Percentiles rank a stretch among this genome's conserved stretches.
Evolutionary conservation across 169 alveolate genomes (phyloP).

Genomic region (Plasmodium relictum): DNA sequence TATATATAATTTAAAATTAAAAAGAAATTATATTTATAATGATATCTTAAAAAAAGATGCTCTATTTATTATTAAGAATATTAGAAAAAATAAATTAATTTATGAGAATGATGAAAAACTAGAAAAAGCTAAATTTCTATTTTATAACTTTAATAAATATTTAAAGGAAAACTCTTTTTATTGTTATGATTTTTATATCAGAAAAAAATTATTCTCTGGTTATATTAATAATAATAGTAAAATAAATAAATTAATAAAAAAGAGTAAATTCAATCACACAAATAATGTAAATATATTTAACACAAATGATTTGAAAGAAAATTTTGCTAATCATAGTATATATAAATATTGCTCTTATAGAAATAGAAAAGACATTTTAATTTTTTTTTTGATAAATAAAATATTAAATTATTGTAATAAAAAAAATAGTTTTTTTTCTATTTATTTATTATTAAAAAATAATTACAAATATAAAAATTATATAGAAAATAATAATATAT

Average conservation of each 20-base stretch:
- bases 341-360: neutral
- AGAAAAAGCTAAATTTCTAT: neutral
- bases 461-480: slow-evolving; percentile 1
- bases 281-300: neutral
- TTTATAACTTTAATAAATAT: neutral
- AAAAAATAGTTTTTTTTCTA: neutral
- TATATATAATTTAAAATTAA: neutral
- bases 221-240: neutral
- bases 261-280: neutral
- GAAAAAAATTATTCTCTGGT: neutral
- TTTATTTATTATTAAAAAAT: slow-evolving; percentile 3
- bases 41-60: neutral
- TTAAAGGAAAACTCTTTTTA: slow-evolving; percentile 19
- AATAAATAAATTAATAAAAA: neutral
- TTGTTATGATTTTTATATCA: slow-evolving; percentile 15
- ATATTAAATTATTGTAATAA: neutral
- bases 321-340: neutral
- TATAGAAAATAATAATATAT: neutral
- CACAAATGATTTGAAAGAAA: neutral
- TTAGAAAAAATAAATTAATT: neutral
- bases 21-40: neutral
- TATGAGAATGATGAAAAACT: neutral
- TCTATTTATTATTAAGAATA: neutral
- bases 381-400: slow-evolving; percentile 2
- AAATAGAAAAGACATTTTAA: slow-evolving; percentile 3